These are phyloP conservation scores for Penicillium sp. DNA, from an alignment of 2,329 filamentous ascomycete species.

Conservation along the genomic window DNA sequence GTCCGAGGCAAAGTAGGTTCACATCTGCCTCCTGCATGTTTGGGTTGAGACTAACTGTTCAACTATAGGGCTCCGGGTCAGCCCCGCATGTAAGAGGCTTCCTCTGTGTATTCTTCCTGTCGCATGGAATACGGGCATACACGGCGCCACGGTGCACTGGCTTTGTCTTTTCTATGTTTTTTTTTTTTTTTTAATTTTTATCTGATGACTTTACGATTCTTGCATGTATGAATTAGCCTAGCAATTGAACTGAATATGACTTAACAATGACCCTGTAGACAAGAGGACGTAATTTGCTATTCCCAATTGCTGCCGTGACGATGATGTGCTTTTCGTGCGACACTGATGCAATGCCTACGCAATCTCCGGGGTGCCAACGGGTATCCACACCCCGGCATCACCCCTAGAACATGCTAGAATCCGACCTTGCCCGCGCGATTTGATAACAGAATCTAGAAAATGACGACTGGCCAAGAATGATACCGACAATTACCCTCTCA, in stretches of 20 bases:
- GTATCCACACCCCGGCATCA: neutral
- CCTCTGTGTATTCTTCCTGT: constrained; percentile 15
- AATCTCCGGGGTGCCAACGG: neutral
- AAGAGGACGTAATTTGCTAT: neutral
- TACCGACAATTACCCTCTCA: neutral
- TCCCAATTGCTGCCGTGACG: neutral
- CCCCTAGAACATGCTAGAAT: too few species aligned
- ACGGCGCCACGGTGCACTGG: constrained; percentile 28
- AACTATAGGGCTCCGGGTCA: constrained; percentile 26
- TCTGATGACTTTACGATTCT: constrained; percentile 8
- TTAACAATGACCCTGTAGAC: neutral
- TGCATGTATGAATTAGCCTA: constrained; percentile 14
- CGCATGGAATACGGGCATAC: constrained; percentile 35
- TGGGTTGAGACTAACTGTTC: constrained; percentile 15
- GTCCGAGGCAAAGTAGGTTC: constrained; percentile 42
- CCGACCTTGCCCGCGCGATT: neutral
- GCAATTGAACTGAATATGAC: constrained; percentile 5
- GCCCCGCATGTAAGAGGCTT: constrained; percentile 27
- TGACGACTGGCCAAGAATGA: neutral
- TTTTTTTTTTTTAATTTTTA: constrained; percentile 5
- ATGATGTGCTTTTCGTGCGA: neutral
- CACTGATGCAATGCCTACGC: constrained; percentile 1
- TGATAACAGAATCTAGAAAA: neutral
- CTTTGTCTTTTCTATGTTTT: constrained; percentile 15
- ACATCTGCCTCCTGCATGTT: neutral